Conservation (phyloP, 2,329 filamentous ascomycete genomes). For the Fusarium papillatum region DNA sequence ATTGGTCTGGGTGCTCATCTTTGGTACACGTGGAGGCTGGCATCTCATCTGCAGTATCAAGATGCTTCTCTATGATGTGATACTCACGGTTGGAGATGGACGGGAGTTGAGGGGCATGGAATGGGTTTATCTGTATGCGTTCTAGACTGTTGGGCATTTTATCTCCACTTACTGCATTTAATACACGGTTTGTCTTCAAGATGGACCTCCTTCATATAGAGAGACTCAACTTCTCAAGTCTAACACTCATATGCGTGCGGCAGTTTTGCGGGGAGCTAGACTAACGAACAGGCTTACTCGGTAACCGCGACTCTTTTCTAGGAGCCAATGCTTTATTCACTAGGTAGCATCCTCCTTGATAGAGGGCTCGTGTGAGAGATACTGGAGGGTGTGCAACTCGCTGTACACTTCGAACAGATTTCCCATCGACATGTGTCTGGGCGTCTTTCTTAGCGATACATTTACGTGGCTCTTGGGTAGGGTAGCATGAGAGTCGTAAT, state of each 20-base stretch:
- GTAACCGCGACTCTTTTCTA: background rate
- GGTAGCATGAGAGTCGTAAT: background rate
- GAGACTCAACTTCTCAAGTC: background rate
- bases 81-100: background rate
- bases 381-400: background rate
- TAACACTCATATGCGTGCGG: background rate
- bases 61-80: constrained; percentile 8
- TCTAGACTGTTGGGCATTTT: background rate
- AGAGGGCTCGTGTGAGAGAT: background rate
- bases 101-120: background rate
- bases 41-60: constrained; percentile 33
- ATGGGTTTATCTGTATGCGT: background rate
- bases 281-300: too few species aligned
- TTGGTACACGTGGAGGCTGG: constrained; percentile 47
- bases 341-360: background rate
- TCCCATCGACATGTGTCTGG: background rate
- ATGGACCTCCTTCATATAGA: background rate
- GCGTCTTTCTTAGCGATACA: background rate
- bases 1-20: constrained; percentile 49
- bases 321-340: accelerated
- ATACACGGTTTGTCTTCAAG: background rate
- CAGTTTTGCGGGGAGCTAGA: background rate
- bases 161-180: background rate
- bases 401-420: background rate
- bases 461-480: too few species aligned